Evolutionary conservation across 306 rosid species (phyloP).

Genomic region (Calophaca sinica): DNA sequence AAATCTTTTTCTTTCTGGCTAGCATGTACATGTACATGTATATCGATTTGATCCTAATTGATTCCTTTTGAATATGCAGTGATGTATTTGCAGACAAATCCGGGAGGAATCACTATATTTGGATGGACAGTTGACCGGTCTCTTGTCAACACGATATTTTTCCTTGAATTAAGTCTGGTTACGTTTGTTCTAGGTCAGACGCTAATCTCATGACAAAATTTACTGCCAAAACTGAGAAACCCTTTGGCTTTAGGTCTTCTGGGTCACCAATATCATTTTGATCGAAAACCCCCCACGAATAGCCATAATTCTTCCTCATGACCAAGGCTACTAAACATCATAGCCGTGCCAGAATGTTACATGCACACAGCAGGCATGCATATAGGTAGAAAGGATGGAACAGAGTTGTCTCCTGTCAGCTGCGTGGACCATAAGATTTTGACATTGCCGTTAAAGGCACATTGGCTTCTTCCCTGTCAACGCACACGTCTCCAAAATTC

Average conservation of each 20-base stretch:
- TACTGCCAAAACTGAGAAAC: background rate
- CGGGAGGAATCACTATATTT: slow-evolving; percentile 83
- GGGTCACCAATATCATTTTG: slow-evolving; percentile 27
- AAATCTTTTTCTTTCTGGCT: slow-evolving; percentile 22
- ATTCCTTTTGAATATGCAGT: slow-evolving; percentile 60
- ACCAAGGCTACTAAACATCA: background rate
- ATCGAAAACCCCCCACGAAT: background rate
- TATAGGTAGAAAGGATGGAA: background rate
- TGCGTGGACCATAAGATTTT: background rate
- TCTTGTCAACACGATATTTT: slow-evolving; percentile 80
- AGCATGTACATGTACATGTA: slow-evolving; percentile 2
- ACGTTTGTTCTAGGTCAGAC: slow-evolving; percentile 81
- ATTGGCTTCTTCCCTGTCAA: background rate
- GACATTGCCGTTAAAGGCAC: background rate
- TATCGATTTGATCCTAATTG: slow-evolving; percentile 20
- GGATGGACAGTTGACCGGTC: slow-evolving; percentile 86
- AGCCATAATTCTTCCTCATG: slow-evolving; percentile 11
- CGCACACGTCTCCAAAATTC: background rate
- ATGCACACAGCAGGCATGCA: slow-evolving; percentile 29
- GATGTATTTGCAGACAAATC: slow-evolving; percentile 80
- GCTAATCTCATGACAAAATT: slow-evolving; percentile 42
- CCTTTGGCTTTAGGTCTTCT: slow-evolving; percentile 5
- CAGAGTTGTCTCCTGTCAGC: background rate
- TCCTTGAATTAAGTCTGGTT: slow-evolving; percentile 68
- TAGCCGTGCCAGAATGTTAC: slow-evolving; percentile 14